Evolutionary conservation across 352 stramenopile genomes (phyloP), one percentile per base, ranked within the genome.

Genomic region (Phytopythium chamaehyphon): DNA sequence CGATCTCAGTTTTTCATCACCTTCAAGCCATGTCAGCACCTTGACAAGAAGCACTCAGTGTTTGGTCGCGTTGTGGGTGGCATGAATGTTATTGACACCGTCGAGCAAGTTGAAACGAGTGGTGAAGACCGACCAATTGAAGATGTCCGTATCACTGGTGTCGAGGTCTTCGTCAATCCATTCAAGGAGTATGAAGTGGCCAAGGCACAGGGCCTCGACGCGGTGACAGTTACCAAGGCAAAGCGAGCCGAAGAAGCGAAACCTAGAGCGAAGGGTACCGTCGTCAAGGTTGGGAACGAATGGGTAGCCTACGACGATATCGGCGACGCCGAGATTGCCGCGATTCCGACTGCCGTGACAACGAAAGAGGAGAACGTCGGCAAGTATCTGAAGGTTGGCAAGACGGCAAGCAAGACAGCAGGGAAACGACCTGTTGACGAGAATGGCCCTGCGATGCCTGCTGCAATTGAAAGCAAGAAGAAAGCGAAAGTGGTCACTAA

Each of bases 1-100:
- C 87, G 85, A 24, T 96, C 89, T n/a, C 97, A 99, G 82, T 99
- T 99, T 71, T 99, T 99, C 68, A 96, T 99, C 55, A 99, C 96
- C 2, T 99, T 98, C 64, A 95, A 97, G 62, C 76, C 77, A 9
- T 97, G 84, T 51, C 53, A 73, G n/a, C 96, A 99, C 69, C 74
- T 99, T n/a, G 94, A 99, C 81, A 97, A 97, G 59, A 98, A 98
- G 50, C 97, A 99, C 75, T 85, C 85, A 8, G 88, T 99, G 0
- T 99, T 99, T 88, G 97, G 84, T 15, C 75, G 75, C 42, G 91
- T 99, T 35, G 81, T 99, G 8, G 83, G 96, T 31, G 96, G 96
- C 3, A 69, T 98, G 55, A 80, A 87, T 46, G 72, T 87, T 15
- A 59, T 98, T 3, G 73, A 92, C 38, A 63, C 64, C 14, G 86